These are phyloP conservation scores for Populus deltoides DNA, from an alignment of 345 rosid genomes.

Conservation along the genomic window DNA sequence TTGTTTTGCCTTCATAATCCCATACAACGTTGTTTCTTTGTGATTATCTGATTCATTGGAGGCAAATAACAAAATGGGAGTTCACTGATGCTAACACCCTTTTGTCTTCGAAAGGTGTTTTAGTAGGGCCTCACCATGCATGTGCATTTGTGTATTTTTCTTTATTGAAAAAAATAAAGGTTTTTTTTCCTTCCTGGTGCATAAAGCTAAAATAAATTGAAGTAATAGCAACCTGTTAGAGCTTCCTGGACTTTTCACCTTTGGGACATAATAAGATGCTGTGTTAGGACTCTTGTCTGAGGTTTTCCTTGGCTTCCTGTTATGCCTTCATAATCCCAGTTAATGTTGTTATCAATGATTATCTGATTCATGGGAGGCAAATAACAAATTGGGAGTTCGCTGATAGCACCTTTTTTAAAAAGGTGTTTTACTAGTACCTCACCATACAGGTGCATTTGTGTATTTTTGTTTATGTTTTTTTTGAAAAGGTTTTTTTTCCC, in stretches of 20 bases:
- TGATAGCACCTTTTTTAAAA: background rate
- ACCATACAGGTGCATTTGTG: background rate
- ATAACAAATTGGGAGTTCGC: background rate
- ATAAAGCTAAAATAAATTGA: background rate
- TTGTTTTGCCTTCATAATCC: background rate
- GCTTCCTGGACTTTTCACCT: constrained; percentile 10
- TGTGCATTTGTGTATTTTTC: background rate
- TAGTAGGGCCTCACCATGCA: background rate
- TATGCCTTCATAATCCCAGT: background rate
- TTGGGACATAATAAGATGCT: constrained; percentile 99
- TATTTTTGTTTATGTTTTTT: no score
- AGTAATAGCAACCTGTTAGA: background rate
- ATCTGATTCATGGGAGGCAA: background rate
- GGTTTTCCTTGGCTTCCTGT: background rate
- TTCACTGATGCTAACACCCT: background rate
- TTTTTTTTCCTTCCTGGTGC: background rate
- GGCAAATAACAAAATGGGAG: background rate
- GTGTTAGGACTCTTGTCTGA: constrained; percentile 49
- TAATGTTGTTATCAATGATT: background rate
- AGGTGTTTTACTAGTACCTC: background rate
- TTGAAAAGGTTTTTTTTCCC: no score
- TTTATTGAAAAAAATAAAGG: background rate
- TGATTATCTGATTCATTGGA: background rate
- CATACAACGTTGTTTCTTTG: background rate
- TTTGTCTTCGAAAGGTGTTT: background rate